These are phyloP conservation scores for Sanguinoderma infundibulare DNA, from an alignment of 1,284 basidiomycete species.

Conservation along the genomic window DNA sequence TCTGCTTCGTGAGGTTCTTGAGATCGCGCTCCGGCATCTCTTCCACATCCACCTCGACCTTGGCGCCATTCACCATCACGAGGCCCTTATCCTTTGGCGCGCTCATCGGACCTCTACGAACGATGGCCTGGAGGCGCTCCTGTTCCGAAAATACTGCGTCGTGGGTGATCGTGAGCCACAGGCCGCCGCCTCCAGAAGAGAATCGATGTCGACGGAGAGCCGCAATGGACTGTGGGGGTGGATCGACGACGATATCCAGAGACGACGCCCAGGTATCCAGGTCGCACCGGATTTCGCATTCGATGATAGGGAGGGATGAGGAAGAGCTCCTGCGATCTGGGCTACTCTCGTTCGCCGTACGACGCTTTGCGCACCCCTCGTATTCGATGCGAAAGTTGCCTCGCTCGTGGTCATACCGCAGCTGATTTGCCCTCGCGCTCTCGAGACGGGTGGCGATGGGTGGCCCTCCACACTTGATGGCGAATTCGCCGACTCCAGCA, in stretches of 20 bases:
- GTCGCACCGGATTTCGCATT: slow-evolving; percentile 95
- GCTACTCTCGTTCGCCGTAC: slow-evolving; percentile 31
- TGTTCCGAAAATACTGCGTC: slow-evolving; percentile 78
- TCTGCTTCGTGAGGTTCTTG: slow-evolving; percentile 81
- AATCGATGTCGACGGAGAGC: slow-evolving; percentile 89
- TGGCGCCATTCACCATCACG: slow-evolving; percentile 91
- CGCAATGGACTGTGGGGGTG: slow-evolving; percentile 86
- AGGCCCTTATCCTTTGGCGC: slow-evolving; percentile 74
- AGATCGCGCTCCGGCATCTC: slow-evolving; percentile 91
- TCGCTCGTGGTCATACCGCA: slow-evolving; percentile 89
- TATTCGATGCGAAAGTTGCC: slow-evolving; percentile 87
- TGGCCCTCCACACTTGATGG: slow-evolving; percentile 94
- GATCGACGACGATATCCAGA: slow-evolving; percentile 92
- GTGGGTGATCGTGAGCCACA: slow-evolving; percentile 97
- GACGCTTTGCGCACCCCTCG: slow-evolving; percentile 64
- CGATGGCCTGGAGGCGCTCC: slow-evolving; percentile 75
- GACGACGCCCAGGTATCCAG: slow-evolving; percentile 89
- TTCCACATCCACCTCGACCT: slow-evolving; percentile 88
- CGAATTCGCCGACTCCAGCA: slow-evolving; percentile 91
- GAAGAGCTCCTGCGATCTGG: slow-evolving; percentile 18
- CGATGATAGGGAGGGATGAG: slow-evolving; percentile 61
- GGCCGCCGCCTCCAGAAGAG: slow-evolving; percentile 86
- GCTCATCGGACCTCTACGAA: slow-evolving; percentile 70
- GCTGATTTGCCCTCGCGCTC: slow-evolving; percentile 77
- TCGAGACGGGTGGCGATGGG: slow-evolving; percentile 86